These are phyloP conservation scores for Bipolaris cookei DNA, from an alignment of 2,329 filamentous ascomycete species.

Conservation along the genomic window DNA sequence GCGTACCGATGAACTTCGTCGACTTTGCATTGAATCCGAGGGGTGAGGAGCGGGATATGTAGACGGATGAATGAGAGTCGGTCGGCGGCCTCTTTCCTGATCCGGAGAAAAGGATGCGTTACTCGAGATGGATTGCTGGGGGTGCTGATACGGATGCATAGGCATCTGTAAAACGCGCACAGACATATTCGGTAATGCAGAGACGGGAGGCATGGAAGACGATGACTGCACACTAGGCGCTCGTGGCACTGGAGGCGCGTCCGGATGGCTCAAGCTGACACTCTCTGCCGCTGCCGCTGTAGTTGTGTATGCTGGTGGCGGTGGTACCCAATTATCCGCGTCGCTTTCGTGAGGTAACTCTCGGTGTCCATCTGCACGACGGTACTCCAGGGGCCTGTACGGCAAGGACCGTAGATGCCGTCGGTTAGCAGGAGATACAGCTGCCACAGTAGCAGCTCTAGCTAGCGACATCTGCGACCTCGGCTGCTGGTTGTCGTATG, in stretches of 20 bases:
- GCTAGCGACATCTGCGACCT: conserved; percentile 49
- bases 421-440: conserved; percentile 75
- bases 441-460: conserved; percentile 55
- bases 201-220: conserved; percentile 30
- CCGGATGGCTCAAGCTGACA: conserved; percentile 46
- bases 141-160: conserved; percentile 27
- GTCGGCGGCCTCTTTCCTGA: conserved; percentile 26
- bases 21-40: conserved; percentile 21
- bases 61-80: conserved; percentile 43
- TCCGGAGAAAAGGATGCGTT: conserved; percentile 31
- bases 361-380: conserved; percentile 70
- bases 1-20: conserved; percentile 35
- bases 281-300: conserved; percentile 56
- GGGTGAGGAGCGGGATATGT: conserved; percentile 43
- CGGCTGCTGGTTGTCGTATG: conserved; percentile 51
- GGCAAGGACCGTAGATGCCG: conserved; percentile 65
- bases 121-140: conserved; percentile 41
- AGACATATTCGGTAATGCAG: conserved; percentile 36
- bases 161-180: conserved; percentile 32
- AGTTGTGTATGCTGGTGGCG: conserved; percentile 78
- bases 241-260: conserved; percentile 36
- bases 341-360: conserved; percentile 86
- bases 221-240: conserved; percentile 7
- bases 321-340: conserved; percentile 86
- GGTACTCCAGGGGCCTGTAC: conserved; percentile 65